A percentile compares a stretch with the other conserved stretches of the same genome.
phyloP scores from a whole-genome alignment of 2,329 filamentous ascomycete species.

The Ophiostoma sp. region DNA sequence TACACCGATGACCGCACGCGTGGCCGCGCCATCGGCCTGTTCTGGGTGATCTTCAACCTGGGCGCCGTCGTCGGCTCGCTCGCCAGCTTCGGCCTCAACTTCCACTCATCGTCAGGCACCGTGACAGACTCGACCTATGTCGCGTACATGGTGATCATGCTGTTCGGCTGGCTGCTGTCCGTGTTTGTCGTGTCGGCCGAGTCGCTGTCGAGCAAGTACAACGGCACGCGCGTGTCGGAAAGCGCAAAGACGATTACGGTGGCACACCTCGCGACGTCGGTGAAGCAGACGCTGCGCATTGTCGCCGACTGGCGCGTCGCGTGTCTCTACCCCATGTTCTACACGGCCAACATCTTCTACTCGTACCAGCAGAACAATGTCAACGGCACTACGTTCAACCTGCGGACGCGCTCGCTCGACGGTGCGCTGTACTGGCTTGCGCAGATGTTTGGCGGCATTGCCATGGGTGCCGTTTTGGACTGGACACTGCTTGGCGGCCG shows the following conservation, averaged over 20 bases:
- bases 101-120: conserved; percentile 21
- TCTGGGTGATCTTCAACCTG: conserved; percentile 93
- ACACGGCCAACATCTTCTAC: conserved; percentile 60
- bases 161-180: conserved; percentile 39
- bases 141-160: conserved; percentile 26
- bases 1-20: conserved; percentile 78
- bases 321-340: conserved; percentile 71
- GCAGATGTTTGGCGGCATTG: conserved; percentile 49
- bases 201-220: conserved; percentile 20
- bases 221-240: conserved; percentile 16
- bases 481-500: conserved; percentile 39
- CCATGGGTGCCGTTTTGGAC: conserved; percentile 45
- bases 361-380: conserved; percentile 53
- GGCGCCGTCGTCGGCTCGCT: conserved; percentile 80
- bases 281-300: conserved; percentile 35
- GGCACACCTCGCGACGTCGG: conserved; percentile 34
- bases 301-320: conserved; percentile 42
- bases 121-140: conserved; percentile 26
- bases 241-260: conserved; percentile 28
- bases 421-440: conserved; percentile 51
- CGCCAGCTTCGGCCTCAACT: conserved; percentile 65
- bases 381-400: conserved; percentile 51
- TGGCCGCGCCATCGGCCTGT: conserved; percentile 81
- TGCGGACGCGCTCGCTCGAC: conserved; percentile 51
- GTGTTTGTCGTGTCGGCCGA: conserved; percentile 58